A percentile compares a stretch with the other conserved stretches of the same genome.
Evolutionary conservation across 2,329 filamentous ascomycete species (phyloP).

Genomic region (Fusarium brevicatenulatum): DNA sequence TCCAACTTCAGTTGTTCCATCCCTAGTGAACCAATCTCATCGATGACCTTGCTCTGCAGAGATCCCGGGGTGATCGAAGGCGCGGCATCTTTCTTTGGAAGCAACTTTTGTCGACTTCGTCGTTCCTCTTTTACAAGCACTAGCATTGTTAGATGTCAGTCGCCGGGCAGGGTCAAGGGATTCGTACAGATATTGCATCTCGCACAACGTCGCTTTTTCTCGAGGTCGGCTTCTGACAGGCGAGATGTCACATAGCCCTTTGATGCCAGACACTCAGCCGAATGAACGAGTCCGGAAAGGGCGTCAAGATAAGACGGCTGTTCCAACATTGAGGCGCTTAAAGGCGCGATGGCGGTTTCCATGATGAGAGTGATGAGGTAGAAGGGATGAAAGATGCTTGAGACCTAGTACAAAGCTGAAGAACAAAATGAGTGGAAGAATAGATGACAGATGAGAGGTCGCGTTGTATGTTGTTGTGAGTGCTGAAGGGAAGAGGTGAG

Average conservation of each 20-base stretch:
- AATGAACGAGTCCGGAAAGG: neutral
- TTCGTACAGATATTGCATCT: neutral
- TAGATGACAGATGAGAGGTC: neutral
- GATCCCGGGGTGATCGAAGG: accelerated
- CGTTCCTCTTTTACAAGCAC: neutral
- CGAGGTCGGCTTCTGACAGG: neutral
- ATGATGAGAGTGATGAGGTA: neutral
- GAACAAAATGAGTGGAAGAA: neutral
- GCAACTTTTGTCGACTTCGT: neutral
- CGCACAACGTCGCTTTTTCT: neutral
- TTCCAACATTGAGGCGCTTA: neutral
- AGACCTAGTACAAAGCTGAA: accelerated
- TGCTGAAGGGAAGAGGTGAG: neutral
- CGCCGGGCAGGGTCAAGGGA: accelerated
- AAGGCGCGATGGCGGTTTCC: neutral
- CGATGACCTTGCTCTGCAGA: too few species aligned
- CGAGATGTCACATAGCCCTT: neutral
- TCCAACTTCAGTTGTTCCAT: neutral
- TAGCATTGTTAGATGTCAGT: neutral
- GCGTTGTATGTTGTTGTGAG: neutral
- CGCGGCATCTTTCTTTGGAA: neutral
- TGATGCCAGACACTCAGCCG: neutral
- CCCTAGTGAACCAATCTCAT: neutral
- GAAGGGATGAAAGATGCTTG: neutral
- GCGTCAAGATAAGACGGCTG: neutral